A percentile compares a stretch with the other conserved stretches of the same genome.
Conservation (phyloP, 2,329 filamentous ascomycete species). For the Cladosporium sp. region DNA sequence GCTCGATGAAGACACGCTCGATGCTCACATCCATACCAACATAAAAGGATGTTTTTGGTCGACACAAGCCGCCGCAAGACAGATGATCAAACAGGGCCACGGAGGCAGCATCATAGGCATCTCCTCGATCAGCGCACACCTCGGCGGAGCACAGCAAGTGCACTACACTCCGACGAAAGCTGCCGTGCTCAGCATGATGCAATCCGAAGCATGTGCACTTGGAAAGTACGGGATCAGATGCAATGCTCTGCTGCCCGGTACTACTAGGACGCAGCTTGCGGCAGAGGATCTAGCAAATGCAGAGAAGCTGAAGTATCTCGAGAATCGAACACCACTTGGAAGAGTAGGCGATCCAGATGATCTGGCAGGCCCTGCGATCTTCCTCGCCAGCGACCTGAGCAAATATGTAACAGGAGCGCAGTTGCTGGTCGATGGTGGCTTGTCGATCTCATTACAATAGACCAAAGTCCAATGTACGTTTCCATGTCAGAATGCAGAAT, state of each 20-base stretch:
- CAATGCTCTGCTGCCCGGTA: conserved; percentile 81
- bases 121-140: conserved; percentile 71
- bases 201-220: conserved; percentile 76
- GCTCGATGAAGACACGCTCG: conserved; percentile 13
- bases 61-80: conserved; percentile 78
- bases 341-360: conserved; percentile 71
- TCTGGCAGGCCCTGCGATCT: conserved; percentile 80
- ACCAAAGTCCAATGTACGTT: not conserved
- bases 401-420: conserved; percentile 82
- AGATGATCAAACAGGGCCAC: conserved; percentile 66
- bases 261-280: conserved; percentile 80
- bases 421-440: conserved; percentile 80
- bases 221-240: conserved; percentile 76
- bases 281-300: conserved; percentile 75
- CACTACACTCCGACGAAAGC: conserved; percentile 92
- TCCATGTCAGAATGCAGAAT: not conserved
- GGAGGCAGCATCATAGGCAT: conserved; percentile 81
- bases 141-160: conserved; percentile 75
- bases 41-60: conserved; percentile 86
- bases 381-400: conserved; percentile 77
- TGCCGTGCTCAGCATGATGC: conserved; percentile 77
- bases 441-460: conserved; percentile 88
- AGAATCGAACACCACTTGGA: conserved; percentile 76
- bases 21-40: conserved; percentile 72
- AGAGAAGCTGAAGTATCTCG: conserved; percentile 74